phyloP scores from a whole-genome alignment of 139 green algal genomes.

The Chlamydomonas sp. region DNA sequence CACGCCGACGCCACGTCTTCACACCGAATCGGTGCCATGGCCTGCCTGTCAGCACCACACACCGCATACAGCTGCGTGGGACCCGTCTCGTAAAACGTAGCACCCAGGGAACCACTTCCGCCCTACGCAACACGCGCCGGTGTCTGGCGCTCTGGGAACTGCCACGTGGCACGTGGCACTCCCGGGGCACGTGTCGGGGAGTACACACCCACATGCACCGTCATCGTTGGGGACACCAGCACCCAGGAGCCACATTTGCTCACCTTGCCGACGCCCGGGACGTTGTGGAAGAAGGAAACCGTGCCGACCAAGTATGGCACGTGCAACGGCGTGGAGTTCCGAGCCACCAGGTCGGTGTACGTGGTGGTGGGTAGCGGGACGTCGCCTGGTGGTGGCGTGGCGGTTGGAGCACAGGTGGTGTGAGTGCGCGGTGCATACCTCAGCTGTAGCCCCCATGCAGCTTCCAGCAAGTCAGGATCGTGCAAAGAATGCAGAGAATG shows the following conservation, averaged over 20 bases:
- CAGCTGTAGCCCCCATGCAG: too few relatives aligned
- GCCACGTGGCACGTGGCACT: not conserved
- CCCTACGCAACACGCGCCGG: not conserved
- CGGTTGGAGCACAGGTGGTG: too few relatives aligned
- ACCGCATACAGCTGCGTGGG: too few relatives aligned
- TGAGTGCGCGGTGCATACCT: too few relatives aligned
- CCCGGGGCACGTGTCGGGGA: not conserved
- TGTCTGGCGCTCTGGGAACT: not conserved
- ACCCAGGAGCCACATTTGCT: not conserved
- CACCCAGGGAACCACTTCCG: not conserved
- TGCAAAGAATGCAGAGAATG: too few relatives aligned
- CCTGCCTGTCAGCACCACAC: too few relatives aligned
- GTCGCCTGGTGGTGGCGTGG: not conserved
- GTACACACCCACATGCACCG: not conserved
- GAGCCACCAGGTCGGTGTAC: not conserved
- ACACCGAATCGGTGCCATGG: too few relatives aligned
- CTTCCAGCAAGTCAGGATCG: too few relatives aligned
- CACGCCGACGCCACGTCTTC: too few relatives aligned
- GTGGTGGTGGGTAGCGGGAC: not conserved
- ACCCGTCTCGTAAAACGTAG: not conserved
- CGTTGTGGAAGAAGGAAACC: conserved; percentile 31
- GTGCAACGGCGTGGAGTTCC: not conserved
- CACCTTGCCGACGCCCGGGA: conserved; percentile 30
- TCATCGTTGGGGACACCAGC: not conserved
- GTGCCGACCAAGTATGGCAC: conserved; percentile 19